Evolutionary conservation across 768 basidiomycete species (phyloP), one percentile per base, ranked within the genome.

Genomic region (Suillus decipiens): DNA sequence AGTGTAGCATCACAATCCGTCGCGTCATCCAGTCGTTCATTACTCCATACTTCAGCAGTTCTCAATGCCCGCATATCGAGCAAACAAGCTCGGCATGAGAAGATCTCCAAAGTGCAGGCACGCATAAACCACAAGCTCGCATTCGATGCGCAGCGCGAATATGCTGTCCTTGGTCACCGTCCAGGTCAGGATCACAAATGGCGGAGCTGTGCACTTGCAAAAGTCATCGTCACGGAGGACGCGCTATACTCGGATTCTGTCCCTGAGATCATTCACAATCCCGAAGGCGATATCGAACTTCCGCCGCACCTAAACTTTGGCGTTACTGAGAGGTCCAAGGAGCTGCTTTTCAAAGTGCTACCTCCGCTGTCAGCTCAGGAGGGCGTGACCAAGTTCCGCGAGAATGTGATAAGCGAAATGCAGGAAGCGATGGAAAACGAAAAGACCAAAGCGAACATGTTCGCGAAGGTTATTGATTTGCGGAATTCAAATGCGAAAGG

Each of bases 401-500:
- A 64, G 41, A 60, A 68, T 59, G 63, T 67, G 5, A 66, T 71
- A 51, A 69, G 66, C 50, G 64, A 68, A 24, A 62, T 67, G 61
- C 67, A 69, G 17, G 66, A 68, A 57, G 75, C 72, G 31, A 71
- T 73, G 62, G 66, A 70, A 51, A 70, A 68, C 45, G 81, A 86
- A 68, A 55, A 79, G 36, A 63, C 64, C 61, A 89, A 88, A 70
- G 80, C 82, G 6, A 82, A 78, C 64, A 71, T 76, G 69, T 82
- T 97, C 62, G 87, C 89, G 48, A 82, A 83, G 67, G 76, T 94
- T 36, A 76, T 95, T 24, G 95, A 97, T 77, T 76, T 99, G 69
- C 80, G 89, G 66, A 98, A 99, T 71, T 90, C 96, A 19, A 92
- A 90, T 68, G 91, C 93, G 34, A 80, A 77, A 36, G 94, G 93